These are phyloP conservation scores for Scedosporium minutisporum DNA, from an alignment of 2,329 filamentous ascomycete species.

Conservation along the genomic window DNA sequence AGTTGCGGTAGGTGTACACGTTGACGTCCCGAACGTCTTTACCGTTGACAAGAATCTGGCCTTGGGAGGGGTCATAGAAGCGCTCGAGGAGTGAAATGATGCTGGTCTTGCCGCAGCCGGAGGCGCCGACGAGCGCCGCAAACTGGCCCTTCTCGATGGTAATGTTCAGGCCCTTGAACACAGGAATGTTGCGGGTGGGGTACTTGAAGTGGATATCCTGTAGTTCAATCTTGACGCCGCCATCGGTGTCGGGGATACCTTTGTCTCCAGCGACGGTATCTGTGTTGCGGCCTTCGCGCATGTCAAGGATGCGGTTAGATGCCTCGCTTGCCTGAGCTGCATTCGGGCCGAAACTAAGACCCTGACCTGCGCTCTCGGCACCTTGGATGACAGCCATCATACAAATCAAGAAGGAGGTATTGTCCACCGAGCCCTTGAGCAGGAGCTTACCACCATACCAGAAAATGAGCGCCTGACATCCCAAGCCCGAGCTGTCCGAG, in stretches of 20 bases:
- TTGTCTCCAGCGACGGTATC: slow-evolving; percentile 21
- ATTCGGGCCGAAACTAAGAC: slow-evolving; percentile 58
- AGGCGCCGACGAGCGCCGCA: slow-evolving; percentile 59
- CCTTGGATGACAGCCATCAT: slow-evolving; percentile 61
- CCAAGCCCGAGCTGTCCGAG: slow-evolving; percentile 56
- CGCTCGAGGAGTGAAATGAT: slow-evolving; percentile 56
- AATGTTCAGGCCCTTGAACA: slow-evolving; percentile 53
- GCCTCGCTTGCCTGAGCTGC: slow-evolving; percentile 49
- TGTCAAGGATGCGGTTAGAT: slow-evolving; percentile 48
- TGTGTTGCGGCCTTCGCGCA: slow-evolving; percentile 32
- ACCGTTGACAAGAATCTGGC: slow-evolving; percentile 55
- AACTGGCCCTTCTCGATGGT: slow-evolving; percentile 60
- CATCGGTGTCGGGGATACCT: slow-evolving; percentile 33
- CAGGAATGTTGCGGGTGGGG: slow-evolving; percentile 44
- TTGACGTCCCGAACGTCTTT: slow-evolving; percentile 49
- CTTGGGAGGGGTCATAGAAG: slow-evolving; percentile 60
- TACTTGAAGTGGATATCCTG: slow-evolving; percentile 50
- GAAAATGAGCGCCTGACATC: slow-evolving; percentile 53
- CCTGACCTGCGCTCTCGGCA: slow-evolving; percentile 56
- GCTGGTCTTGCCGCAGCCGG: slow-evolving; percentile 64
- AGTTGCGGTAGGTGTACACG: slow-evolving; percentile 50
- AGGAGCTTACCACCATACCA: slow-evolving; percentile 58
- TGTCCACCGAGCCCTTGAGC: slow-evolving; percentile 35
- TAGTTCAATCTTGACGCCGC: slow-evolving; percentile 47
- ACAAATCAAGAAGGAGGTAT: slow-evolving; percentile 41